These are phyloP conservation scores for Saccharomyces hybrid DNA, from an alignment of 1,139 yeast species.

Conservation along the genomic window DNA sequence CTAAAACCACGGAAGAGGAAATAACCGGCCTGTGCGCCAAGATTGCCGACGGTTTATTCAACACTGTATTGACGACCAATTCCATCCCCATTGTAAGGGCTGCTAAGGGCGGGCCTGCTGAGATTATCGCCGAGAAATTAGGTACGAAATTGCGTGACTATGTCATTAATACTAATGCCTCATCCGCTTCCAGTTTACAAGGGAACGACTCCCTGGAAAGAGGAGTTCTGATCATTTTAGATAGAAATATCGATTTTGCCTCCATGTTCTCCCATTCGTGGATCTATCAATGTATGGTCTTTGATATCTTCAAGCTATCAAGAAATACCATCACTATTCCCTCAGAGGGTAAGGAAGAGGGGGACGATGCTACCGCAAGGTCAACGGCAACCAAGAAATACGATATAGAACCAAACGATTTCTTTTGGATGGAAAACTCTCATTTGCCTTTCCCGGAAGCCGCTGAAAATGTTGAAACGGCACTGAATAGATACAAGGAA, in stretches of 20 bases:
- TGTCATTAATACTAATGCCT: conserved; percentile 56
- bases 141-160: conserved; percentile 80
- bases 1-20: conserved; percentile 63
- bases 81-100: conserved; percentile 85
- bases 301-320: conserved; percentile 77
- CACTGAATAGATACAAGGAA: conserved; percentile 68
- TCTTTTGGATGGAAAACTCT: conserved; percentile 81
- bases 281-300: conserved; percentile 95
- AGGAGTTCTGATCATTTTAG: conserved; percentile 76
- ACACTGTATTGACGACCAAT: conserved; percentile 69
- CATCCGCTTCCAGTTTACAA: conserved; percentile 23
- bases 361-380: conserved; percentile 26
- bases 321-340: conserved; percentile 68
- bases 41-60: conserved; percentile 77
- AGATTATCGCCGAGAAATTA: conserved; percentile 78
- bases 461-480: conserved; percentile 88
- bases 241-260: conserved; percentile 81
- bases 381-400: conserved; percentile 32
- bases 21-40: conserved; percentile 62
- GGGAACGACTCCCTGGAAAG: conserved; percentile 39
- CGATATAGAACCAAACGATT: conserved; percentile 88
- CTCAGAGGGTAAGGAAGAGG: conserved; percentile 34
- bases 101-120: conserved; percentile 92
- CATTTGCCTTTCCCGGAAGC: conserved; percentile 95
- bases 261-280: conserved; percentile 96